A percentile compares a stretch with the other conserved stretches of the same genome.
These are phyloP conservation scores for Takakia lepidozioides DNA, from an alignment of 225 moss, liverwort and hornwort genomes.

Conservation along the genomic window DNA sequence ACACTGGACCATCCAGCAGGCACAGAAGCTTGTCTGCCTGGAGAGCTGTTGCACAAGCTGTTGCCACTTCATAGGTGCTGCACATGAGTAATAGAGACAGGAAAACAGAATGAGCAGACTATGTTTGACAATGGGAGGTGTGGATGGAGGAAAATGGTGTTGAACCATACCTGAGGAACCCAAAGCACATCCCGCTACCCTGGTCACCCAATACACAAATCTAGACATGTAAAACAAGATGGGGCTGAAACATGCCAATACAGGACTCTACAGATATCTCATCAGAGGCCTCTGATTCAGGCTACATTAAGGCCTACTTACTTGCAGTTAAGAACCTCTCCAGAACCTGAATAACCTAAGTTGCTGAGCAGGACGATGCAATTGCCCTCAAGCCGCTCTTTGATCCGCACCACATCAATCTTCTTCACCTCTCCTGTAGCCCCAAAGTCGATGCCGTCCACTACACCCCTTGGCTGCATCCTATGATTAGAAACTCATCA, in stretches of 20 bases:
- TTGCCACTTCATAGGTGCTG: conserved; percentile 98
- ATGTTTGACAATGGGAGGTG: no score
- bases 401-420: conserved; percentile 58
- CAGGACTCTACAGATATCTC: no score
- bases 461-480: conserved; percentile 87
- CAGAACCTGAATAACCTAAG: conserved; percentile 82
- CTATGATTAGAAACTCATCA: conserved; percentile 10
- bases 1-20: conserved; percentile 70
- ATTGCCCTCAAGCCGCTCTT: conserved; percentile 63
- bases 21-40: conserved; percentile 83
- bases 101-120: no score
- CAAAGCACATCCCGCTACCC: no score
- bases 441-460: conserved; percentile 77
- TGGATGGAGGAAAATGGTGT: no score
- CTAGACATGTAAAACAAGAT: no score
- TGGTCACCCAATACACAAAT: no score
- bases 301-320: no score
- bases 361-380: conserved; percentile 88
- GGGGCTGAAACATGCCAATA: no score
- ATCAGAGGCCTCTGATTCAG: no score
- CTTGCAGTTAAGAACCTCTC: conserved; percentile 98
- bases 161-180: no score
- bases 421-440: conserved; percentile 90
- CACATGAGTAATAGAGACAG: conserved; percentile 6
- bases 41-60: conserved; percentile 85